phyloP scores from a whole-genome alignment of 257 asterid genomes.

The Przewalskia tangutica region DNA sequence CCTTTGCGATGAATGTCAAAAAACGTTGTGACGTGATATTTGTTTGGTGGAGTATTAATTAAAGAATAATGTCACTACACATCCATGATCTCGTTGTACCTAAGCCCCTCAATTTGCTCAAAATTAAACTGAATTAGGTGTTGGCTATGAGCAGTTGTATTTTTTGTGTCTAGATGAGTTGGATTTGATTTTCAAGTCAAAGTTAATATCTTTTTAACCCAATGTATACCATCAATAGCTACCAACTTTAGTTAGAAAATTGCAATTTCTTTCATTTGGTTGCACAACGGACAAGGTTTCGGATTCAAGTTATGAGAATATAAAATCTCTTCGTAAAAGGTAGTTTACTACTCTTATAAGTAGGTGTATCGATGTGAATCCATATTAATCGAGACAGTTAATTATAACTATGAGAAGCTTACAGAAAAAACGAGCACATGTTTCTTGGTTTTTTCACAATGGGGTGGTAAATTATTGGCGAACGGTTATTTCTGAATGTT shows the following conservation, averaged over 20 bases:
- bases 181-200: too few species aligned
- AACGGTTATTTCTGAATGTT: background rate
- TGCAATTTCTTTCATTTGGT: too few species aligned
- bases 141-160: background rate
- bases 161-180: too few species aligned
- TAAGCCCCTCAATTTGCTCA: background rate
- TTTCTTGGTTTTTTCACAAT: background rate
- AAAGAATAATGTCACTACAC: background rate
- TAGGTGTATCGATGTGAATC: too few species aligned
- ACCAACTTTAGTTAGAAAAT: too few species aligned
- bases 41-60: background rate
- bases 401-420: too few species aligned
- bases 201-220: too few species aligned
- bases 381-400: background rate
- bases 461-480: background rate
- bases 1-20: background rate
- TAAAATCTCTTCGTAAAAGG: too few species aligned
- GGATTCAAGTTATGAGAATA: too few species aligned
- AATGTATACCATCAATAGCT: too few species aligned
- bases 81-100: background rate
- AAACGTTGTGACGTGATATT: background rate
- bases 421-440: background rate
- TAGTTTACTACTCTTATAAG: too few species aligned
- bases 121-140: background rate
- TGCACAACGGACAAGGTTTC: too few species aligned